Base-by-base conservation (phyloP, 1,139 yeast species). In the Taiozyma sp. region DNA sequence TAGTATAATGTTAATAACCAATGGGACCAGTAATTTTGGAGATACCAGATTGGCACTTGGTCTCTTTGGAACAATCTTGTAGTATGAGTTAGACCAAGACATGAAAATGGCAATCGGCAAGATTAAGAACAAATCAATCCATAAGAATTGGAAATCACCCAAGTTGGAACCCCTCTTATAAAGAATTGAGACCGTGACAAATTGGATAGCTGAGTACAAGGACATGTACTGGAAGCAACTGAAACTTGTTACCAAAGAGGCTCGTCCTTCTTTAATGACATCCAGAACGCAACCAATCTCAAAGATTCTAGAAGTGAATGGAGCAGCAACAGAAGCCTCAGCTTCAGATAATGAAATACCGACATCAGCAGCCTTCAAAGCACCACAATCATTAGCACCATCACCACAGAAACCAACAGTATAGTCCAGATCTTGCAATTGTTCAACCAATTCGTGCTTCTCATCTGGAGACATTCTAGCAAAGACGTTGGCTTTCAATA, bases 391-490 rank as follows among this genome's bases (percentile, higher is more conserved):
- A 68, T 93, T 86, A 3, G 95, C 95, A 58, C 95, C 99, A 70
- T 93, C 99, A 37, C 99, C 99, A 70, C 98, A 91, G 68, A 93
- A 93, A 1, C 98, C 97, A 44, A 90, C 96, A 0, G 97, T 89
- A 65, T 91, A 93, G 62, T 89, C 97, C 26, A 93, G 66, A 39
- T 74, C 77, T 66, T 90, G 97, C 26, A 93, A 70, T 64, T 87
- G 90, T 61, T 88, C 93, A 32, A 93, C 97, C 48, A 93, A 74
- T 68, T 93, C 99, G 65, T 93, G 97, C 65, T 93, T 93, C 65
- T 93, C 99, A 68, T 93, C 99, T 0, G 99, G 99, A 0, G 98
- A 91, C 99, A 93, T 93, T 58, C 99, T 76, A 0, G 99, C 98
- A 71, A 84, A 95, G 8, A 93, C 80, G 46, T 83, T 80, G 54